These are phyloP conservation scores for Aegilops umbellulata DNA, from an alignment of 176 grass and related monocot genomes.

Conservation along the genomic window DNA sequence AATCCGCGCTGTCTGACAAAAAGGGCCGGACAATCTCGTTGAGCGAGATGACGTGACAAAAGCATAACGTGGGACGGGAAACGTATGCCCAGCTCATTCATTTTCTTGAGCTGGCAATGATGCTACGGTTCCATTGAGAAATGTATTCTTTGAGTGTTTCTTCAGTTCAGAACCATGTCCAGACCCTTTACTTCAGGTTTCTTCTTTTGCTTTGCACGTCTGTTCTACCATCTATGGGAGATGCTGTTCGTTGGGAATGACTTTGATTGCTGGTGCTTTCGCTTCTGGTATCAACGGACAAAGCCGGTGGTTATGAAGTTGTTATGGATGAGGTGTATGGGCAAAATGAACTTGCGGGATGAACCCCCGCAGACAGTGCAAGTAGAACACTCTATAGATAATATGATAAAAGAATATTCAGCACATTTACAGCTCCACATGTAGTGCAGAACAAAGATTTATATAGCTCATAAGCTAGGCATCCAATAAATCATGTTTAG, in stretches of 20 bases:
- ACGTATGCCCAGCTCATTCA: not conserved
- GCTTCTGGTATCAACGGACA: constrained; percentile 37
- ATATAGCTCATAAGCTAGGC: not conserved
- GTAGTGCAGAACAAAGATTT: not conserved
- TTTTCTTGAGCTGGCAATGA: too few relatives aligned
- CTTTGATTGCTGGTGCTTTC: constrained; percentile 21
- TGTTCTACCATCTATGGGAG: too few relatives aligned
- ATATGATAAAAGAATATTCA: not conserved
- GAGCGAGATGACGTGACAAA: not conserved
- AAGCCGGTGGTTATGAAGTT: constrained; percentile 35
- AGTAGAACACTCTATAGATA: constrained; percentile 9
- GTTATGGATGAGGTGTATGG: constrained; percentile 28
- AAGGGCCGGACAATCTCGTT: not conserved
- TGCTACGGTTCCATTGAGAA: too few relatives aligned
- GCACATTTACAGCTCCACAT: not conserved
- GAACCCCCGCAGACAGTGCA: constrained; percentile 33
- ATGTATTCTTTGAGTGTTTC: too few relatives aligned
- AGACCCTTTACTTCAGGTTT: too few relatives aligned
- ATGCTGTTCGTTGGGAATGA: not conserved
- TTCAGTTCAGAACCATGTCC: too few relatives aligned
- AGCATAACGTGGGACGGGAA: not conserved
- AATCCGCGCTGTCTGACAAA: not conserved
- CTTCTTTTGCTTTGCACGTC: too few relatives aligned
- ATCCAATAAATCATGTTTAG: too few relatives aligned
- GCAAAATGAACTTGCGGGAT: constrained; percentile 25